Evolutionary conservation across 108 stramenopile genomes (phyloP), one percentile per base, ranked within the genome.

Genomic region (Nannochloropsis oceanica): DNA sequence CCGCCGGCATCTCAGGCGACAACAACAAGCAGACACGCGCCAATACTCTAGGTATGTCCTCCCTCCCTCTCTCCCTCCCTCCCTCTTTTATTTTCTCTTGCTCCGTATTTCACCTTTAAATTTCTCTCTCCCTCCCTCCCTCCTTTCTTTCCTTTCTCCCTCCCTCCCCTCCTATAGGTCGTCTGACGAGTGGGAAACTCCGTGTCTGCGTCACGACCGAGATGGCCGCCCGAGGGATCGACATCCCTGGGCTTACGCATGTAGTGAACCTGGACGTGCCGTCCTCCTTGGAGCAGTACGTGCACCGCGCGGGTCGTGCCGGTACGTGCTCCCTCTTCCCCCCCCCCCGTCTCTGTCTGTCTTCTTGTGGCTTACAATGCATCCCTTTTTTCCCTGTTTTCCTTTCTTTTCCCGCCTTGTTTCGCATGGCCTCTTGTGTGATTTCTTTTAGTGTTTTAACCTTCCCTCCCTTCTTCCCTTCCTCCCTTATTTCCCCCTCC

Each of bases 251-350:
- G 27, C 85, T 91, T 9, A 89, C 84, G 12, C 90, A 91, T 79
- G 90, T 91, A 20, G 79, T 91, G 22, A 91, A 91, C 87, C 84
- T 89, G 87, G 90, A 91, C 79, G 85, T 91, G 11, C 89, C 90
- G 26, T 86, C 90, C 11, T 87, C 89, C 34, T 85, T 43, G 22
- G 89, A 89, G 24, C 89, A 89, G 87, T 91, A 91, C 79, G 88
- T 91, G 73, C 90, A 91, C 79, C 86, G 89, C 12, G 86, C 86
- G 25, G 88, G 86, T 20, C 84, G 85, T 73, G 59, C 59, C 18
- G 59, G 59, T 73, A 10, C 1, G 59, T 73, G 59, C 59, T 34
- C 5, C 34, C 34, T 5, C 34, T 34, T 34, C 34, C 34, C 34
- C 34, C 34, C 34, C 5, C 34, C 5, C 5, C 34, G 1, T 5